These are phyloP conservation scores for Colletotrichum somersetense DNA, from an alignment of 2,329 filamentous ascomycete species.

Conservation along the genomic window DNA sequence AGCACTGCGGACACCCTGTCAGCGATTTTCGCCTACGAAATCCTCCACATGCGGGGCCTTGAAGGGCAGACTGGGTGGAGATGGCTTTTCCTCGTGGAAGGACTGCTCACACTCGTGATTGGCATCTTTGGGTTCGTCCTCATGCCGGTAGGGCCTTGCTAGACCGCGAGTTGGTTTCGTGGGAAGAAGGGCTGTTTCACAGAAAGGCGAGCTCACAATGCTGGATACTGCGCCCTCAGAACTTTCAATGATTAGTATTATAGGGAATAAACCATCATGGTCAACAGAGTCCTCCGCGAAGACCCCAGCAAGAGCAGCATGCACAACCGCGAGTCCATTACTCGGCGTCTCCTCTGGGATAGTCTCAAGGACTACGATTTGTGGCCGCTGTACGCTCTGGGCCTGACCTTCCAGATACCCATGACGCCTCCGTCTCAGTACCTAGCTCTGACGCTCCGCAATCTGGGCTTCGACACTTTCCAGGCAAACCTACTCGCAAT, in stretches of 20 bases:
- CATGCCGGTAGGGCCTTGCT: slow-evolving; percentile 65
- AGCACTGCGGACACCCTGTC: slow-evolving; percentile 56
- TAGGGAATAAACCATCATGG: slow-evolving; percentile 70
- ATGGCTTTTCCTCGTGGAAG: slow-evolving; percentile 69
- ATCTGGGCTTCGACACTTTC: slow-evolving; percentile 71
- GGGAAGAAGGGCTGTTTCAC: slow-evolving; percentile 71
- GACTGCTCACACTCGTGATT: slow-evolving; percentile 58
- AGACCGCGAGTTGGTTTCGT: slow-evolving; percentile 67
- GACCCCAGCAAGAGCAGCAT: slow-evolving; percentile 71
- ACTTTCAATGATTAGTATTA: background rate
- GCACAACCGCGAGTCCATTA: slow-evolving; percentile 71
- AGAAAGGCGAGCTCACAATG: slow-evolving; percentile 53
- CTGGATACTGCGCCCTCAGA: background rate
- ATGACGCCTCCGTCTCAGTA: slow-evolving; percentile 63
- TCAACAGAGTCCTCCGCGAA: slow-evolving; percentile 70
- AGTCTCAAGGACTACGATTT: slow-evolving; percentile 64
- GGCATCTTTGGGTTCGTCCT: slow-evolving; percentile 66
- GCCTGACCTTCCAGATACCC: slow-evolving; percentile 67
- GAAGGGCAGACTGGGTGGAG: slow-evolving; percentile 54
- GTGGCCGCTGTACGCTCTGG: slow-evolving; percentile 65
- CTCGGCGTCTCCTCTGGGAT: slow-evolving; percentile 62
- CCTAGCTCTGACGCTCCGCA: slow-evolving; percentile 69
- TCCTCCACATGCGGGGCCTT: slow-evolving; percentile 57
- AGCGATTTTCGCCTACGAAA: slow-evolving; percentile 54
- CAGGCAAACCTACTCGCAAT: slow-evolving; percentile 74